Evolutionary conservation across 768 basidiomycete species (phyloP), one percentile per base, ranked within the genome.

Genomic region (Suillus sp.): DNA sequence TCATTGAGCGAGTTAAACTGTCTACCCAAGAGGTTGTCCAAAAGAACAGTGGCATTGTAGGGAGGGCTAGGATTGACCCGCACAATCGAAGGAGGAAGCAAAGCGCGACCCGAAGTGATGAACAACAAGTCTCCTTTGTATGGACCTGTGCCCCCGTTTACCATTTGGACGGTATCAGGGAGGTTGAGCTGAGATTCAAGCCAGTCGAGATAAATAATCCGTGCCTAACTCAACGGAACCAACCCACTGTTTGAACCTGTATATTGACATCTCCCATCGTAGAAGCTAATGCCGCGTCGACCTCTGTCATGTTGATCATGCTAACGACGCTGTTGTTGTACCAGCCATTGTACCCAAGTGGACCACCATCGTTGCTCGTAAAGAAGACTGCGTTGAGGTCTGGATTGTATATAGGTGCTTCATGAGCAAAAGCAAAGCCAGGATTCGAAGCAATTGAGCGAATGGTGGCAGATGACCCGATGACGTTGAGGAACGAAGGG

Each of bases 1-100:
- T 95, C 92, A 71, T 93, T 91, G 57, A 93, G 72, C 1, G 91
- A 91, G 74, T 90, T 92, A 77, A 92, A 94, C 66, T 92, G 91
- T 3, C 90, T 79, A 2, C 91, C 91, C 68, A 84, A 90, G 74
- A 83, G 91, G 76, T 92, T 93, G 75, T 93, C 89, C 64, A 93
- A 73, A 18, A 93, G 73, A 35, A 90, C 82, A 0, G 89, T 92
- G 4, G 83, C 76, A 61, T 92, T 89, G 74, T 86, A 80, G 0
- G 91, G 91, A 9, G 83, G 70, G 4, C 68, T 70, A 0, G 90
- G 89, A 70, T 91, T 85, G 56, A 92, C 85, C 30, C 89, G 81
- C 0, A 81, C 85, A 30, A 92, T 69, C 3, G 84, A 84, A 22
- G 90, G 84, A 9, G 90, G 87, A 6, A 82, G 75, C 27, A 80